Conservation (phyloP, 148 eudicot genomes). For the Bassia scoparia region DNA sequence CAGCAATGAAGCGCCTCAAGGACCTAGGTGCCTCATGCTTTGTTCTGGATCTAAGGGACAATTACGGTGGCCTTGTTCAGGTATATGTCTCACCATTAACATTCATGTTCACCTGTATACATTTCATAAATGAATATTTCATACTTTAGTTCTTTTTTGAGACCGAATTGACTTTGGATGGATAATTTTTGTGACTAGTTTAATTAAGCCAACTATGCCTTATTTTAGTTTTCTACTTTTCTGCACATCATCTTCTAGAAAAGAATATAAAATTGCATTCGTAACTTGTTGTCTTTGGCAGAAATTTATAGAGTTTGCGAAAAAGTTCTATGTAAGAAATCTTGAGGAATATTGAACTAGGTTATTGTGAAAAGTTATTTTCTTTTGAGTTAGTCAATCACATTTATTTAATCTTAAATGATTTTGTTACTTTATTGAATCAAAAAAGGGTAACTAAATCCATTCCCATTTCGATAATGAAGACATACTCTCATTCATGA, state of each 20-base stretch:
- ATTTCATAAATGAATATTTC: not conserved
- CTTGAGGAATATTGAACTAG: not conserved
- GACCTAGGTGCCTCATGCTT: constrained; percentile 78
- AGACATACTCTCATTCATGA: too few relatives aligned
- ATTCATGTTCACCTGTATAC: not conserved
- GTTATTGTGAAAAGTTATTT: not conserved
- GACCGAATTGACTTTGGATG: not conserved
- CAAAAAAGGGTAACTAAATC: too few relatives aligned
- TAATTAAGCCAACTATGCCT: not conserved
- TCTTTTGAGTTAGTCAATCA: not conserved
- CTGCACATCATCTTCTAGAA: not conserved
- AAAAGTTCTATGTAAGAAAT: not conserved
- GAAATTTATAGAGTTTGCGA: not conserved
- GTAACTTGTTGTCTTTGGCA: not conserved
- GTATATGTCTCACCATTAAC: constrained; percentile 29
- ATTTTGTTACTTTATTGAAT: too few relatives aligned
- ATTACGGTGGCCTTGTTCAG: constrained; percentile 94
- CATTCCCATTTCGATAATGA: too few relatives aligned
- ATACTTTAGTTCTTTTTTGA: not conserved
- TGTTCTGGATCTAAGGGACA: constrained; percentile 86
- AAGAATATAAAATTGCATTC: not conserved
- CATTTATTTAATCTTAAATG: too few relatives aligned
- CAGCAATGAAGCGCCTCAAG: constrained; percentile 90
- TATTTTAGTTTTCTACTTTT: not conserved
- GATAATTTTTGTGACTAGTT: not conserved